A percentile compares a stretch with the other conserved stretches of the same genome.
Evolutionary conservation across 2,329 filamentous ascomycete genomes (phyloP).

Genomic region (Endocalyx cinctus): DNA sequence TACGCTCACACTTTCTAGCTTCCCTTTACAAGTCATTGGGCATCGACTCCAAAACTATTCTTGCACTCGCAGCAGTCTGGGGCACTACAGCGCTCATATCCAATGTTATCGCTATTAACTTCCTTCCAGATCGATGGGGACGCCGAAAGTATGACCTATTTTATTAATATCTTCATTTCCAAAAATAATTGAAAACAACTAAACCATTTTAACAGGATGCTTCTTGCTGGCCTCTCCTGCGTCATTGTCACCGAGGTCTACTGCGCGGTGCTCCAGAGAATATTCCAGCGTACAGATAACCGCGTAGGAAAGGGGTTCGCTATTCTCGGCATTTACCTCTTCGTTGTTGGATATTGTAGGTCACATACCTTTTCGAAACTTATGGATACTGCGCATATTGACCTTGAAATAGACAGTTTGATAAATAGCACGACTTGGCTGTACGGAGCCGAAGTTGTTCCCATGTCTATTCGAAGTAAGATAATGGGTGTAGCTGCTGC

Average conservation of each 20-base stretch:
- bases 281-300: slow-evolving; percentile 52
- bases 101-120: slow-evolving; percentile 48
- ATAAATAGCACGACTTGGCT: slow-evolving; percentile 52
- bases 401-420: slow-evolving; percentile 24
- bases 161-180: not conserved
- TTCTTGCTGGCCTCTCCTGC: slow-evolving; percentile 46
- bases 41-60: slow-evolving; percentile 43
- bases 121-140: slow-evolving; percentile 53
- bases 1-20: slow-evolving; percentile 15
- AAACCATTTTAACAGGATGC: slow-evolving; percentile 46
- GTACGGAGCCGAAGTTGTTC: slow-evolving; percentile 52
- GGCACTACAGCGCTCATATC: slow-evolving; percentile 46
- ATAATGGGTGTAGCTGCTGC: slow-evolving; percentile 51
- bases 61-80: slow-evolving; percentile 50
- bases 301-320: slow-evolving; percentile 54
- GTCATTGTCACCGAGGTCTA: slow-evolving; percentile 56
- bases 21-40: slow-evolving; percentile 52
- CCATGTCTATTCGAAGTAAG: slow-evolving; percentile 47
- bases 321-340: slow-evolving; percentile 53
- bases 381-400: not conserved
- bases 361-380: slow-evolving; percentile 12
- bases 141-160: slow-evolving; percentile 38
- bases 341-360: slow-evolving; percentile 49
- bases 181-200: too few species aligned
- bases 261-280: slow-evolving; percentile 52